Base-by-base conservation (phyloP, 1,284 basidiomycete species). In the Trichosporon sp. region DNA sequence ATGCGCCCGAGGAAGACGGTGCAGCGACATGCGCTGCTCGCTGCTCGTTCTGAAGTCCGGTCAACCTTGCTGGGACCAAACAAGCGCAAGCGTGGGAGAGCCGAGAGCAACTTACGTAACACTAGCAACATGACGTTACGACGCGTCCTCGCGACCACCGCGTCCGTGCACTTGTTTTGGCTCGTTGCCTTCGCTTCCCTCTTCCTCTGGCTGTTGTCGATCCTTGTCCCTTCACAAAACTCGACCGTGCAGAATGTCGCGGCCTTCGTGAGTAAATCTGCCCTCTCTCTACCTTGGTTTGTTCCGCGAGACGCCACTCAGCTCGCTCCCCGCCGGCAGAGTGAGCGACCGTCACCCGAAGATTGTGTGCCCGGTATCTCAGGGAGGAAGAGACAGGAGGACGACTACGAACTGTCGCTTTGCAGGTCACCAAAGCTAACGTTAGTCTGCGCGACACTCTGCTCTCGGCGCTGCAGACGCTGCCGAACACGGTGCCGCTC, bases 381-480 rank as follows among this genome's bases (percentile, higher is more conserved):
- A 23, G 44, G 9, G 18, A 15, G n/a, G 44, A n/a, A 47, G 21
- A 9, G 18, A 47, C 15, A 53, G 6, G 25, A 56, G 27, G 25
- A 56, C 51, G 27, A 15, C 51, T 56, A 8, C 44, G 11, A 25
- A 25, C 51, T 38, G 35, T 38, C 35, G 35, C 9, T 38, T 7
- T n/a, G n/a, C n/a, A n/a, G 11, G 12, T 42, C n/a, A n/a, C n/a
- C n/a, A n/a, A 9, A 25, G 38, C 69, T 70, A 32, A 70, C 63
- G 0, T 56, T 65, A 77, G 76, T 23, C 87, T 94, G 11, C 88
- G 91, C 68, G 89, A 91, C 81, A 83, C 86, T 53, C 85, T 95
- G 44, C 84, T 91, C 62, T 78, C 83, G 3, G 84, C 87, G 1
- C 87, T 95, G 64, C 76, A 84, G 1, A 31, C 68, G 0, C 75